phyloP scores from a whole-genome alignment of 2,329 filamentous ascomycete genomes.

The Colletotrichum paranaense region DNA sequence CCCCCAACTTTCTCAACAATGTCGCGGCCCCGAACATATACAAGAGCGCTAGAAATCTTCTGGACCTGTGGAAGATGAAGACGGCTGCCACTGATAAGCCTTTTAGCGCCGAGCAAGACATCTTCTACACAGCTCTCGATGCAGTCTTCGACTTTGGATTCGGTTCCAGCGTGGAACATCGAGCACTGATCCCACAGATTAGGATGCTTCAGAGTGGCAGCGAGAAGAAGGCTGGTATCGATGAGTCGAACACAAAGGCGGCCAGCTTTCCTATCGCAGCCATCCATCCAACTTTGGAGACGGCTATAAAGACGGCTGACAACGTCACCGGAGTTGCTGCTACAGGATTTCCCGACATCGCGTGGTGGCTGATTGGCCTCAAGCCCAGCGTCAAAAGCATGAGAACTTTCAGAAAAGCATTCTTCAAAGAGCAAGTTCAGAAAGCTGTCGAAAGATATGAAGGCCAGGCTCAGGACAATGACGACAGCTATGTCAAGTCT shows the following conservation, averaged over 20 bases:
- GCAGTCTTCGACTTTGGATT: constrained; percentile 45
- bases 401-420: not conserved
- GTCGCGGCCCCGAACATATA: constrained; percentile 49
- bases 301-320: not conserved
- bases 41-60: constrained; percentile 41
- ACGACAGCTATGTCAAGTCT: not conserved
- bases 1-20: constrained; percentile 45
- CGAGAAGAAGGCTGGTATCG: not conserved
- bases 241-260: not conserved
- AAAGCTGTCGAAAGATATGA: not conserved
- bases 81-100: constrained; percentile 43
- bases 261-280: not conserved
- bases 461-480: not conserved
- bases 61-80: constrained; percentile 49
- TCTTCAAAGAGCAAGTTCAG: not conserved
- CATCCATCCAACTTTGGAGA: not conserved
- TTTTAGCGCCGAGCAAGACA: constrained; percentile 43
- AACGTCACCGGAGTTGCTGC: not conserved
- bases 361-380: not conserved
- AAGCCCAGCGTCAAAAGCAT: not conserved
- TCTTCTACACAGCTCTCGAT: constrained; percentile 46
- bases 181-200: not conserved
- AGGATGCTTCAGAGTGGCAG: not conserved
- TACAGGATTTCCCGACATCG: not conserved
- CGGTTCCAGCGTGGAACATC: constrained; percentile 33